These are phyloP conservation scores for Fremontodendron californicum DNA, from an alignment of 345 rosid genomes.

Conservation along the genomic window DNA sequence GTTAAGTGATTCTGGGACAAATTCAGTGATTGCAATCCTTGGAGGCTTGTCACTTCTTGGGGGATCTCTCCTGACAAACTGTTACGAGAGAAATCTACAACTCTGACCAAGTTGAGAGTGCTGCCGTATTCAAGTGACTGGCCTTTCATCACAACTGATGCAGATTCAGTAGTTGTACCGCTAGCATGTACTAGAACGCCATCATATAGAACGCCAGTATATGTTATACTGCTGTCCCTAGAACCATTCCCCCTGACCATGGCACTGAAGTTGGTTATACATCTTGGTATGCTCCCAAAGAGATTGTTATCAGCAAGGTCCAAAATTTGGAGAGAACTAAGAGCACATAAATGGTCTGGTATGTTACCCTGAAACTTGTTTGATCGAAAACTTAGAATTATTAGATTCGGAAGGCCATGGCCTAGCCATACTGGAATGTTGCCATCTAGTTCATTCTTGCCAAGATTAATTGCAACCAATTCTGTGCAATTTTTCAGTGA, in stretches of 20 bases:
- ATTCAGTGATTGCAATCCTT: background rate
- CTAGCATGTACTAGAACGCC: no score
- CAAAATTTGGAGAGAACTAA: background rate
- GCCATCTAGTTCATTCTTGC: background rate
- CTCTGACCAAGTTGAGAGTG: background rate
- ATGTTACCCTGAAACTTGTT: background rate
- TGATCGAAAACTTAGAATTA: background rate
- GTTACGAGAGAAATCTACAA: background rate
- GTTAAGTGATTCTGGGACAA: background rate
- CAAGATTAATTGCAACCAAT: no score
- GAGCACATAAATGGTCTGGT: background rate
- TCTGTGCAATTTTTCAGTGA: background rate
- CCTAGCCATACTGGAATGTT: background rate
- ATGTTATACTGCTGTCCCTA: no score
- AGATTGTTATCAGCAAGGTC: background rate
- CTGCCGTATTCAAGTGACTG: background rate
- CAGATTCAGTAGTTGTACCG: background rate
- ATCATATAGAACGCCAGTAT: no score
- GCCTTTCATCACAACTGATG: background rate
- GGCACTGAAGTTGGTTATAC: background rate
- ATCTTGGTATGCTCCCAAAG: background rate
- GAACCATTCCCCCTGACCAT: background rate
- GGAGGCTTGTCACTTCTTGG: background rate
- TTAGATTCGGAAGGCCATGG: background rate
- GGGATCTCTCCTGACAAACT: background rate